Evolutionary conservation across 805 yeast genomes (phyloP).

Genomic region (Schizosaccharomyces pombe): DNA sequence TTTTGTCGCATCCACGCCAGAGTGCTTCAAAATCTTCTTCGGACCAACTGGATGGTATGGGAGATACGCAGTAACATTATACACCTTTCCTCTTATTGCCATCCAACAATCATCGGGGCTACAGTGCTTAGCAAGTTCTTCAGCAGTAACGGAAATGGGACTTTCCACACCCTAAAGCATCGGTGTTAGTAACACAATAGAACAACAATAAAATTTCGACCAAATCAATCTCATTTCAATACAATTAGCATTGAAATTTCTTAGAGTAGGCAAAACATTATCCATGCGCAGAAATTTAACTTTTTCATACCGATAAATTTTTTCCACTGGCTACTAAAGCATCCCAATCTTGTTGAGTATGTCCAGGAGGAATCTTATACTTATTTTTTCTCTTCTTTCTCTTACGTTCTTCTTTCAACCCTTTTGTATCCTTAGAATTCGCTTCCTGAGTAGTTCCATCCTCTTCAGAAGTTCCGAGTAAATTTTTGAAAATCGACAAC

Average conservation of each 20-base stretch:
- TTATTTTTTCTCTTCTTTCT: background rate
- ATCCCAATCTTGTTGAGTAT: conserved; percentile 75
- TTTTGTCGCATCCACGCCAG: conserved; percentile 56
- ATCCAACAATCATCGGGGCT: conserved; percentile 49
- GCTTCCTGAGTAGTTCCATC: too few relatives aligned
- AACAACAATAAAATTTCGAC: background rate
- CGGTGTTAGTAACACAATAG: background rate
- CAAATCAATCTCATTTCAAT: too few relatives aligned
- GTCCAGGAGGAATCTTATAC: conserved; percentile 35
- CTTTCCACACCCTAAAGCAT: background rate
- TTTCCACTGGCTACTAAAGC: conserved; percentile 24
- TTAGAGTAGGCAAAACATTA: too few relatives aligned
- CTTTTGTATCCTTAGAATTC: too few relatives aligned
- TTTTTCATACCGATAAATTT: conserved; percentile 19
- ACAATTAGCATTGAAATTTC: too few relatives aligned
- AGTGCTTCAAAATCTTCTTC: conserved; percentile 42
- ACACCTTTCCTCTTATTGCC: conserved; percentile 45
- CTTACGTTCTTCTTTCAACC: background rate
- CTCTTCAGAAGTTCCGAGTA: too few relatives aligned
- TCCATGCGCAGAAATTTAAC: too few relatives aligned
- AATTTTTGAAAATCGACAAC: too few relatives aligned
- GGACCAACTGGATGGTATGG: conserved; percentile 46
- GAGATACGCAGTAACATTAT: conserved; percentile 33
- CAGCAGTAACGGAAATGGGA: conserved; percentile 14
- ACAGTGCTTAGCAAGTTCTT: conserved; percentile 25